Percentiles rank a stretch among this genome's conserved stretches.
Evolutionary conservation across 768 basidiomycete species (phyloP).

Genomic region (Mycena albidolilacea): DNA sequence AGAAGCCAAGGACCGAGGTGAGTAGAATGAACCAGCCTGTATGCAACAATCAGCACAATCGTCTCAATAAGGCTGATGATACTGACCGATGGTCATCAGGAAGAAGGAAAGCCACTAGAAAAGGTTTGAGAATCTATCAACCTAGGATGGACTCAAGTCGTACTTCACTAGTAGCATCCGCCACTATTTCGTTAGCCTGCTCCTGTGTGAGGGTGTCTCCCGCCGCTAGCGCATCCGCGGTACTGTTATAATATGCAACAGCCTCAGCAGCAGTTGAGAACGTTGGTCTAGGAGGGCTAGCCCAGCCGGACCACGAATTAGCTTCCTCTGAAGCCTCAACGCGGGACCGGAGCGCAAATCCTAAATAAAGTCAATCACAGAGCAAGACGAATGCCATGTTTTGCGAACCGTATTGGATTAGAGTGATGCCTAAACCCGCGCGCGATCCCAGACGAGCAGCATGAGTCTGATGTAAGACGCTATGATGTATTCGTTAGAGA

Average conservation of each 20-base stretch:
- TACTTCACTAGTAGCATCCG: slow-evolving; percentile 82
- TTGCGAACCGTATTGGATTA: slow-evolving; percentile 82
- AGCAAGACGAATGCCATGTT: neutral
- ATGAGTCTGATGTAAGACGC: slow-evolving; percentile 91
- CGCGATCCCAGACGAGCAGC: slow-evolving; percentile 94
- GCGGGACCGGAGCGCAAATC: slow-evolving; percentile 80
- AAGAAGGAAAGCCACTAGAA: slow-evolving; percentile 90
- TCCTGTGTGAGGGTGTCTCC: slow-evolving; percentile 50
- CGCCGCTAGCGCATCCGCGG: slow-evolving; percentile 27
- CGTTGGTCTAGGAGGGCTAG: slow-evolving; percentile 50
- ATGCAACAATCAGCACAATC: slow-evolving; percentile 6
- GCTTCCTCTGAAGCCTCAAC: slow-evolving; percentile 50
- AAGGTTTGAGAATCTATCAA: neutral
- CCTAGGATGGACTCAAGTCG: neutral
- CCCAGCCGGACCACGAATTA: slow-evolving; percentile 51
- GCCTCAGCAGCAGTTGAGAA: slow-evolving; percentile 63
- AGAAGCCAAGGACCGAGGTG: slow-evolving; percentile 91
- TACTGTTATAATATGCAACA: slow-evolving; percentile 56
- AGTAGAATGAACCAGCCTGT: slow-evolving; percentile 89
- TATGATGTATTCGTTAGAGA: neutral
- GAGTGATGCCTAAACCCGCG: slow-evolving; percentile 94
- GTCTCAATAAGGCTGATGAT: slow-evolving; percentile 35
- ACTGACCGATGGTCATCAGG: slow-evolving; percentile 88
- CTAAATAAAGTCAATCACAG: slow-evolving; percentile 45
- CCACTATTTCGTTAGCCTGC: slow-evolving; percentile 57